A percentile compares a stretch with the other conserved stretches of the same genome.
These are phyloP conservation scores for Populus hybrid DNA, from an alignment of 441 rosid species.

Conservation along the genomic window DNA sequence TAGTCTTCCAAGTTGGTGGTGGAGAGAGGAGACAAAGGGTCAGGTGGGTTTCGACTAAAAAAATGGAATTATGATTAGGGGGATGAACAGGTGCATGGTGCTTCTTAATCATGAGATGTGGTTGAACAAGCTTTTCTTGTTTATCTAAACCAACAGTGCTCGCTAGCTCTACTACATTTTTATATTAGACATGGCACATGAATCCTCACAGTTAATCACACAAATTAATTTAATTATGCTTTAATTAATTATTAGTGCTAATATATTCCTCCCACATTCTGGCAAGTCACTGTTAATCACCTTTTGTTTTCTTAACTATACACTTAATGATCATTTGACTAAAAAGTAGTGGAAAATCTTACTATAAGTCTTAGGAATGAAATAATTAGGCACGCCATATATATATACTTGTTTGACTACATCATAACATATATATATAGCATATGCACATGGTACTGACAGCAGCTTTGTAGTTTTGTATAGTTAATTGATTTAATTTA, in stretches of 20 bases:
- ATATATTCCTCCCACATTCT: slow-evolving; percentile 16
- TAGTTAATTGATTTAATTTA: too few species aligned
- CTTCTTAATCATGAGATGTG: slow-evolving; percentile 16
- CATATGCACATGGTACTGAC: not conserved
- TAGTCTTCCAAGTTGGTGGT: slow-evolving; percentile 15
- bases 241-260: slow-evolving; percentile 1
- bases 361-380: not conserved
- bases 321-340: not conserved
- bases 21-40: not conserved
- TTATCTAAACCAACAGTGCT: slow-evolving; percentile 6
- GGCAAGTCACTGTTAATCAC: slow-evolving; percentile 2
- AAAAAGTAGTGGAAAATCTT: not conserved
- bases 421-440: not conserved
- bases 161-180: too few species aligned
- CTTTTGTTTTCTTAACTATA: not conserved
- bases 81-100: slow-evolving; percentile 25
- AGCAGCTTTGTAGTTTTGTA: too few species aligned
- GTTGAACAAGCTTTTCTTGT: slow-evolving; percentile 1
- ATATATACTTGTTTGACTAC: slow-evolving; percentile 12
- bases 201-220: not conserved
- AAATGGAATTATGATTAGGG: slow-evolving; percentile 9
- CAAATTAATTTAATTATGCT: not conserved
- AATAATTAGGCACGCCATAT: not conserved
- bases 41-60: slow-evolving; percentile 14
- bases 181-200: slow-evolving; percentile 11